These are phyloP conservation scores for Phylloporus sp. DNA, from an alignment of 768 basidiomycete species.

Conservation along the genomic window DNA sequence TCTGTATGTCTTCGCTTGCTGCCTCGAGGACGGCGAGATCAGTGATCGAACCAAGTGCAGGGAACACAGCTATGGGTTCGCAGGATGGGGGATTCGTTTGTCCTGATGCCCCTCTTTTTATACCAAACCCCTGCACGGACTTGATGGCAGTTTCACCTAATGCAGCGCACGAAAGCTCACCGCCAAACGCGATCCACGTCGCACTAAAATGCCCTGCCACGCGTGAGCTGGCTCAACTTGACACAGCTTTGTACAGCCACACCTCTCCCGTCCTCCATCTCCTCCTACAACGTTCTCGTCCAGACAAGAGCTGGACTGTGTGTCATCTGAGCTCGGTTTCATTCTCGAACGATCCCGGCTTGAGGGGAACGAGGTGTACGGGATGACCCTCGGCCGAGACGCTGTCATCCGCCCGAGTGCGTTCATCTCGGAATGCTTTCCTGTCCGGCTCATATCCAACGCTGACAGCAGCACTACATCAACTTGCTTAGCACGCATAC, in stretches of 20 bases:
- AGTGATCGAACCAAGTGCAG: slow-evolving; percentile 16
- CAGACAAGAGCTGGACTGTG: too few relatives aligned
- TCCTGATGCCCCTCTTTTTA: slow-evolving; percentile 20
- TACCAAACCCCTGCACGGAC: slow-evolving; percentile 9
- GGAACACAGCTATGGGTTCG: slow-evolving; percentile 8
- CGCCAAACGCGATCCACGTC: slow-evolving; percentile 19
- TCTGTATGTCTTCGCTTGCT: slow-evolving; percentile 29
- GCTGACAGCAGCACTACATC: slow-evolving; percentile 11
- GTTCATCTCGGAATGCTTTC: slow-evolving; percentile 6
- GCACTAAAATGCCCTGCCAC: slow-evolving; percentile 1
- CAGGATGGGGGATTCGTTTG: not conserved
- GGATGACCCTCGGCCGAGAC: not conserved
- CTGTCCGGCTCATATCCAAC: not conserved
- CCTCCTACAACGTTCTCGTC: not conserved
- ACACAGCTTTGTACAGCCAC: slow-evolving; percentile 4
- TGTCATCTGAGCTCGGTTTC: not conserved
- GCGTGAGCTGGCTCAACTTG: slow-evolving; percentile 20
- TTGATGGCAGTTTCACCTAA: slow-evolving; percentile 13
- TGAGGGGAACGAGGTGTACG: not conserved
- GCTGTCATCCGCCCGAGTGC: slow-evolving; percentile 7
- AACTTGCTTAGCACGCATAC: not conserved
- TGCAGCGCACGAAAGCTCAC: not conserved
- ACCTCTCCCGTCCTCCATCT: not conserved
- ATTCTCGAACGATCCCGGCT: not conserved
- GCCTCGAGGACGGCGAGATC: slow-evolving; percentile 32